Base-by-base conservation (phyloP, 2,329 filamentous ascomycete genomes). In the Diaporthe vexans region DNA sequence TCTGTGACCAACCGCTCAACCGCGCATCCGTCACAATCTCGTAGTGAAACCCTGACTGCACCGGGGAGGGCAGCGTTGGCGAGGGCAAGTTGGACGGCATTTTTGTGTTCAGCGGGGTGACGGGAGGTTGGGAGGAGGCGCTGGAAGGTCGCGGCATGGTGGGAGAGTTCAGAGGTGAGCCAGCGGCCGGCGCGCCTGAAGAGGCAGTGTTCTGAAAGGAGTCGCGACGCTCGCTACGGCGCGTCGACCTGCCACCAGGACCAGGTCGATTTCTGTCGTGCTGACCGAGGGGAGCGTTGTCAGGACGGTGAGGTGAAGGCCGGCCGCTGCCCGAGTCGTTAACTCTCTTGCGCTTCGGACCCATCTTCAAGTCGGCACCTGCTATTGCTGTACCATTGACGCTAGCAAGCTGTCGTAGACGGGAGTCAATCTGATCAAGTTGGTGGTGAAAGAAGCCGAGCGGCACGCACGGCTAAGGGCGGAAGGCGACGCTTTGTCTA, bases 1-100 rank as follows among this genome's bases (percentile, higher is more conserved):
- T 87, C 46, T 88, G 86, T 52, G 87, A 84, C 97, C 97, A 98
- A 40, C 86, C 84, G 43, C 87, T 85, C 68, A 97, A 82, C 72
- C 89, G 88, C 29, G 92, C 89, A 76, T 94, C 91, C 6, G 94
- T 97, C 61, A 98, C 83, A 79, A 93, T 91, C 73, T 93, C 90
- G 83, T 97, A 98, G 78, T 89, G 90, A 82, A 94, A 97, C 67
- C 84, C 86, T 40, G 86, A 84, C 63, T 79, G 80, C 48, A 83
- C 77, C 10, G 85, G 82, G 43, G 82, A 80, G 56, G 77, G 80
- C 65, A 79, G 80, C 52, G 78, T 70, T 37, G 76, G 76, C 35
- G 78, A 76, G 4, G 80, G 76, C 13, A 80, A 79, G 37, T 80
- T 76, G 2, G 79, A 78, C 13, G 63, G 13, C 48, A 72, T 37